Percentiles rank a stretch among this genome's conserved stretches.
These are phyloP conservation scores for Ambrosia trifida DNA, from an alignment of 129 eudicot genomes.

Conservation along the genomic window DNA sequence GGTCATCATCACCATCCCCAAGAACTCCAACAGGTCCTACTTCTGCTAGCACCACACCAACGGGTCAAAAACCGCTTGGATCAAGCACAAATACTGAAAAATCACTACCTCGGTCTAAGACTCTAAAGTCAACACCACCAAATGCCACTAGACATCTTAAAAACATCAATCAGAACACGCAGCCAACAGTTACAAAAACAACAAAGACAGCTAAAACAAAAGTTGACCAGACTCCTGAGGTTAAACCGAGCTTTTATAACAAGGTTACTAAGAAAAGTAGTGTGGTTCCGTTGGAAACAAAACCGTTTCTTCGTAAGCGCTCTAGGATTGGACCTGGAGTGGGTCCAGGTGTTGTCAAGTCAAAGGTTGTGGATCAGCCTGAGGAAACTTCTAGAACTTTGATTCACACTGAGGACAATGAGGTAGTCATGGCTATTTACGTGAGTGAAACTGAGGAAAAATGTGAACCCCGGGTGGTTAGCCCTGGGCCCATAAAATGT, in stretches of 20 bases:
- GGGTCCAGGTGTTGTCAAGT: slow-evolving; percentile 46
- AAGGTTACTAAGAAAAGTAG: slow-evolving; percentile 80
- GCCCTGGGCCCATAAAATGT: slow-evolving; percentile 30
- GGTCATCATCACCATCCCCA: slow-evolving; percentile 79
- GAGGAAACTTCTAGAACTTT: slow-evolving; percentile 44
- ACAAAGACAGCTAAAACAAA: slow-evolving; percentile 52
- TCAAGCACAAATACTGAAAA: slow-evolving; percentile 56
- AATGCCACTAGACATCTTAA: slow-evolving; percentile 46
- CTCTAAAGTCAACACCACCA: slow-evolving; percentile 44
- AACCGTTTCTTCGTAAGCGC: slow-evolving; percentile 77
- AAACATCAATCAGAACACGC: slow-evolving; percentile 47
- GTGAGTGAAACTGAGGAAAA: slow-evolving; percentile 34
- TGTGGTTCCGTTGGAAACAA: slow-evolving; percentile 86
- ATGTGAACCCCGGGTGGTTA: slow-evolving; percentile 27
- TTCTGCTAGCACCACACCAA: slow-evolving; percentile 41
- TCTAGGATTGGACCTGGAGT: slow-evolving; percentile 50
- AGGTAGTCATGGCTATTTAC: slow-evolving; percentile 30
- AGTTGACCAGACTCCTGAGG: slow-evolving; percentile 40
- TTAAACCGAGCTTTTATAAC: slow-evolving; percentile 62
- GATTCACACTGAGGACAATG: slow-evolving; percentile 40
- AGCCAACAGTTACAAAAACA: slow-evolving; percentile 39
- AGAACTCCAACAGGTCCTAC: slow-evolving; percentile 46
- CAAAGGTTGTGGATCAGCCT: slow-evolving; percentile 38
- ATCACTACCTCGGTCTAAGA: slow-evolving; percentile 39
- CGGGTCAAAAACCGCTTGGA: slow-evolving; percentile 53